Conservation (phyloP, 2,329 filamentous ascomycete species). For the Ilyonectria mors-panacis region DNA sequence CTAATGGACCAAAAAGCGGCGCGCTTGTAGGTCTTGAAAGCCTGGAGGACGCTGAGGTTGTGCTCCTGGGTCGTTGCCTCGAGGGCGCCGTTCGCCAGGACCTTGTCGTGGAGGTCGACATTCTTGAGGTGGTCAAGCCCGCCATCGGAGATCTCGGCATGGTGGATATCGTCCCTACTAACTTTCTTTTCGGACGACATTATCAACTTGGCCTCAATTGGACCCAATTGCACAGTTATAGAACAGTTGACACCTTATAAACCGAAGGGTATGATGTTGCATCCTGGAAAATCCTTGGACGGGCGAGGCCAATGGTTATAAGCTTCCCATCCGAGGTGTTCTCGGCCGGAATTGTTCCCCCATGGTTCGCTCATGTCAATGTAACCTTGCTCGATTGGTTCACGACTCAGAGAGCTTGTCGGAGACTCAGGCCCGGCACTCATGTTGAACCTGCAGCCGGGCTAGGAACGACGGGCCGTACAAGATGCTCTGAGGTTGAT, state of each 20-base stretch:
- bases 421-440: slow-evolving; percentile 17
- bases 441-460: slow-evolving; percentile 16
- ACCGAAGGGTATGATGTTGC: not conserved
- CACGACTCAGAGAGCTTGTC: not conserved
- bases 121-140: slow-evolving; percentile 52
- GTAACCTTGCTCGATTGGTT: not conserved
- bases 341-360: not conserved
- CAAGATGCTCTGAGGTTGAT: slow-evolving; percentile 11
- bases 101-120: slow-evolving; percentile 55
- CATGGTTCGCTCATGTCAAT: slow-evolving; percentile 10
- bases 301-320: slow-evolving; percentile 21
- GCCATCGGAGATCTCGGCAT: slow-evolving; percentile 50
- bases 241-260: not conserved
- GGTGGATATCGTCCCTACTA: slow-evolving; percentile 39
- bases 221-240: slow-evolving; percentile 6
- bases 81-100: slow-evolving; percentile 55
- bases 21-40: slow-evolving; percentile 57
- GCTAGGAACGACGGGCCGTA: slow-evolving; percentile 47
- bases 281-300: not conserved
- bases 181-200: slow-evolving; percentile 45
- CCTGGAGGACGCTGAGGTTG: slow-evolving; percentile 53
- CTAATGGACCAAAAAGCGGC: slow-evolving; percentile 59
- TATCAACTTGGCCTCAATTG: slow-evolving; percentile 11
- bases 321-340: slow-evolving; percentile 4
- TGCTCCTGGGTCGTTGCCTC: slow-evolving; percentile 56